phyloP scores from a whole-genome alignment of 306 rosid species.

The Bauhinia variegata region DNA sequence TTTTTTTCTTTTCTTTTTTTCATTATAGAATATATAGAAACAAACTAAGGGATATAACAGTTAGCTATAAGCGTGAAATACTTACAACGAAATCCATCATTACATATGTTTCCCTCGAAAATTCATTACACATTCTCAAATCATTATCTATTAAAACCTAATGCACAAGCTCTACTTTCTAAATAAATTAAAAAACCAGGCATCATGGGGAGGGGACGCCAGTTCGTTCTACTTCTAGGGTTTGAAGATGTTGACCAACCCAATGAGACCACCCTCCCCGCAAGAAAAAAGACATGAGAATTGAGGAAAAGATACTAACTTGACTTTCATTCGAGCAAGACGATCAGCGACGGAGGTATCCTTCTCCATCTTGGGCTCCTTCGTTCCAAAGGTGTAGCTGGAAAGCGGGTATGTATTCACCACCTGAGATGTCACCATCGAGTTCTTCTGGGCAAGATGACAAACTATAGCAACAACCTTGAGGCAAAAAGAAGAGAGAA shows the following conservation, averaged over 20 bases:
- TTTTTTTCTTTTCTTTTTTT: background rate
- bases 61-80: background rate
- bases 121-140: background rate
- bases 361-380: constrained; percentile 99
- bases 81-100: no score
- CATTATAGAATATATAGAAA: background rate
- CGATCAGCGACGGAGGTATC: constrained; percentile 99
- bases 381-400: constrained; percentile 98
- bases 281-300: background rate
- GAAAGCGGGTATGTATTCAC: constrained; percentile 95
- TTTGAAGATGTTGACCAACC: constrained; percentile 1
- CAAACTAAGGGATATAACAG: background rate
- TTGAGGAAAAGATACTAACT: constrained; percentile 44
- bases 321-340: constrained; percentile 99
- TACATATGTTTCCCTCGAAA: no score
- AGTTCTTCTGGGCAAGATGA: background rate
- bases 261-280: background rate
- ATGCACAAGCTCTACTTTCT: background rate
- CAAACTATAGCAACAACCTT: background rate
- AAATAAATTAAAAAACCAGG: background rate
- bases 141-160: background rate
- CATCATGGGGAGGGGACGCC: background rate
- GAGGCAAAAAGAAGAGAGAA: background rate
- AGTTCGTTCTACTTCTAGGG: constrained; percentile 49
- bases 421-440: constrained; percentile 77